Base-by-base conservation (phyloP, 257 asterid species). In the Schizonepeta tenuifolia region DNA sequence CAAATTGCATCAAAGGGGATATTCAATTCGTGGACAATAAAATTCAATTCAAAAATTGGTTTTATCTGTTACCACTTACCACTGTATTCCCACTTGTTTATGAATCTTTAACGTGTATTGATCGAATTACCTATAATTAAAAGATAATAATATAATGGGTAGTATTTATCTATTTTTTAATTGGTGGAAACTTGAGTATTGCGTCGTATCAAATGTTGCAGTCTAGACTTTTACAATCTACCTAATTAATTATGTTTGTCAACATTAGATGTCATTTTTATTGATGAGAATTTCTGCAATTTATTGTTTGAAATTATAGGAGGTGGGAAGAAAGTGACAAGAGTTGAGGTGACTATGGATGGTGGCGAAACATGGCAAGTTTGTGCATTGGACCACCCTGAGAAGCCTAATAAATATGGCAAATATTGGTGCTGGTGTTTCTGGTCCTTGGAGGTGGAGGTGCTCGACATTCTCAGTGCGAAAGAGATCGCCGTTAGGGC, bases 361-460 rank as follows among this genome's bases (percentile, higher is more conserved):
- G 99, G 95, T 0, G 99, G 99, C 0, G 98, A 89, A 46, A 82
- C 93, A 11, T 94, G 99, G 99, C 77, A 75, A 13, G 83, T 86
- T 0, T 79, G 95, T 31, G 26, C 36, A 0, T n/a, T 94, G 61
- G 95, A 91, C 69, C 92, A 79, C 74, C 95, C 78, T 0, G 99
- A 91, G 72, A 91, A 83, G 83, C 84, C 92, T 0, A 94, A 63
- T 69, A 94, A 88, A 59, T 94, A 89, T 41, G 97, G 96, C 12
- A 91, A 84, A 22, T 91, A 88, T 69, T 94, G 99, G 99, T 91
- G 98, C 54, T 94, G 98, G 99, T 94, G 99, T 64, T 94, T 94
- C 71, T 94, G 99, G 99, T 84, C 93, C 0, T 57, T 91, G 9
- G 93, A 94, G 74, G 93, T 91, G 1, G 99, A 94, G 79, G 97